These are phyloP conservation scores for Venturia carpophila DNA, from an alignment of 2,329 filamentous ascomycete species.

Conservation along the genomic window DNA sequence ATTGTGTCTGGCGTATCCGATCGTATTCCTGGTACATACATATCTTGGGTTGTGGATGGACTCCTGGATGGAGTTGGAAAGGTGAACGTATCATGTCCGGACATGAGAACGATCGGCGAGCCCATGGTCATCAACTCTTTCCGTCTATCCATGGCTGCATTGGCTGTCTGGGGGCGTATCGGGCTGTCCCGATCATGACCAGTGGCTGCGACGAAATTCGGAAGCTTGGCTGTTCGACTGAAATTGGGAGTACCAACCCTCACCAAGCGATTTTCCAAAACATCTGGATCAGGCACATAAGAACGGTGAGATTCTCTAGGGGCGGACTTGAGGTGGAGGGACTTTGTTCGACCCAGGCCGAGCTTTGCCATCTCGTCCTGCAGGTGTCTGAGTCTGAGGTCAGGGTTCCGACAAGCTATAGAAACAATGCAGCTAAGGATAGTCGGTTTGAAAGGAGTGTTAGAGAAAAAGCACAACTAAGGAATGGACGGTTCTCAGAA, in stretches of 20 bases:
- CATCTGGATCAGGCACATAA: background rate
- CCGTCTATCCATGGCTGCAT: conserved; percentile 15
- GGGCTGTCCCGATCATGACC: background rate
- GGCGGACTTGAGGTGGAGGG: background rate
- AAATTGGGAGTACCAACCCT: background rate
- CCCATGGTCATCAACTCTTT: conserved; percentile 14
- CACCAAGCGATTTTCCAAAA: conserved; percentile 8
- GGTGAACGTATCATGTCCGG: conserved; percentile 13
- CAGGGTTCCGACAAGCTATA: conserved; percentile 1
- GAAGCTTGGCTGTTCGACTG: background rate
- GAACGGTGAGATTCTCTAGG: background rate
- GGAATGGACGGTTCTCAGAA: conserved; percentile 34
- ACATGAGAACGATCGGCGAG: conserved; percentile 8
- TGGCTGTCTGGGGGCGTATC: conserved; percentile 14
- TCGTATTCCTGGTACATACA: conserved; percentile 14
- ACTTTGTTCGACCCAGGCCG: conserved; percentile 16
- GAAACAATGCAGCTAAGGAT: background rate
- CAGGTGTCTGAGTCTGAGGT: conserved; percentile 1
- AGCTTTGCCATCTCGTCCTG: conserved; percentile 18
- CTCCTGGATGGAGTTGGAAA: conserved; percentile 16
- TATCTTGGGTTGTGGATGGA: background rate
- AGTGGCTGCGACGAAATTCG: background rate
- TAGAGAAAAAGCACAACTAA: conserved; percentile 22
- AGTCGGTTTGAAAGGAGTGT: conserved; percentile 4
- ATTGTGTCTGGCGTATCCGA: conserved; percentile 25